Evolutionary conservation across 2,329 filamentous ascomycete species (phyloP), one percentile per base, ranked within the genome.

Genomic region (Colletotrichum filicis): DNA sequence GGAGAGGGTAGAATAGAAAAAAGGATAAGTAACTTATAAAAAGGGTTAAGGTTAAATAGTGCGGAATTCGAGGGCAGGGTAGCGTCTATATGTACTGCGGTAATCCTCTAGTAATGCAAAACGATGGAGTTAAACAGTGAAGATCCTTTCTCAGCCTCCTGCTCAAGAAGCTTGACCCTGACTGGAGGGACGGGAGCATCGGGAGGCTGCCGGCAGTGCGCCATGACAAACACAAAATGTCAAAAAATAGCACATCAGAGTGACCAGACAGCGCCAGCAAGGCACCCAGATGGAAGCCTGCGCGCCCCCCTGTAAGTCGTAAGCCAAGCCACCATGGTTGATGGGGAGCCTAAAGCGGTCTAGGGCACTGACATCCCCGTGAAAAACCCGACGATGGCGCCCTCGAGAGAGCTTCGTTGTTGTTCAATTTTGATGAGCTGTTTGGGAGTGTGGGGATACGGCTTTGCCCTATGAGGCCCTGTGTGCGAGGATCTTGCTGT

Each of bases 271-370:
- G 37, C 42, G 19, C 42, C 61, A 64, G 28, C 42, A 53, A 53
- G 26, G 42, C 61, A 52, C 42, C 42, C 42, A 49, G n/a, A 49
- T 49, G 42, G 42, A 49, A 49, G 61, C 61, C 61, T 64, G 26
- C 61, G 14, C 30, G 52, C n/a, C 28, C 46, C 46, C 42, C 61
- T n/a, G 42, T 19, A 22, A 49, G 42, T 19, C 53, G 61, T 16
- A 19, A 55, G 61, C 61, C 61, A 64, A 64, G 61, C 61, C 61
- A 55, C 61, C 61, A 24, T n/a, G 19, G 7, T 49, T 19, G 19
- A 49, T 8, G 42, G 42, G n/a, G 42, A 49, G 42, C 42, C 42
- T n/a, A 49, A 49, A n/a, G 19, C 6, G 42, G 42, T 9, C 19
- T 49, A 49, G 42, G 42, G 19, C 6, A 7, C 19, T 8, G 19